A percentile compares a stretch with the other conserved stretches of the same genome.
Evolutionary conservation across 495 filamentous ascomycete genomes (phyloP).

Genomic region (Lasiosphaeriaceae sp.): DNA sequence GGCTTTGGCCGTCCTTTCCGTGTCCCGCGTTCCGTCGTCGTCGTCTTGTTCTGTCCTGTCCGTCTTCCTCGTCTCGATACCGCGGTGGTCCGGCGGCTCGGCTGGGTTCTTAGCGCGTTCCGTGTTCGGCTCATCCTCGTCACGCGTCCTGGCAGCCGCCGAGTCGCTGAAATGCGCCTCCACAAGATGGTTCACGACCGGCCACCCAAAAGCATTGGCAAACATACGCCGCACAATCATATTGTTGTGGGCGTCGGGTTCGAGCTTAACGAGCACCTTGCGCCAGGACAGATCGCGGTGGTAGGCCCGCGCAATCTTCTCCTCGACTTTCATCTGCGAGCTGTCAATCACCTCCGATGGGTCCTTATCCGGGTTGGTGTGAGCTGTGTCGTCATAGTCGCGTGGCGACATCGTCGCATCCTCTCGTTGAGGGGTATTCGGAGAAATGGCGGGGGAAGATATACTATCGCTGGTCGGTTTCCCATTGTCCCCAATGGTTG

Average conservation of each 20-base stretch:
- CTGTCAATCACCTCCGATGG: constrained; percentile 47
- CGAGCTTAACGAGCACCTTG: constrained; percentile 90
- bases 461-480: constrained; percentile 12
- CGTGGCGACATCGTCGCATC: constrained; percentile 18
- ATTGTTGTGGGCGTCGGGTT: constrained; percentile 98
- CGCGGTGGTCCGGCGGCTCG: constrained; percentile 34
- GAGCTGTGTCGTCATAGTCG: constrained; percentile 34
- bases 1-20: neutral
- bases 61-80: constrained; percentile 16
- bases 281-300: constrained; percentile 88
- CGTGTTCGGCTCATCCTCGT: constrained; percentile 43
- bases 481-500: constrained; percentile 9
- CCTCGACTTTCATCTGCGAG: constrained; percentile 79
- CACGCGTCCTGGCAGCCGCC: constrained; percentile 53
- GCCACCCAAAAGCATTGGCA: constrained; percentile 96
- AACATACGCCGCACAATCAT: constrained; percentile 95
- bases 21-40: constrained; percentile 5
- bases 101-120: constrained; percentile 40
- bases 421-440: constrained; percentile 14
- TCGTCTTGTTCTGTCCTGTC: constrained; percentile 29
- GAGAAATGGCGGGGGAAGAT: constrained; percentile 7
- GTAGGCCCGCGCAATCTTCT: constrained; percentile 95
- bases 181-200: constrained; percentile 87
- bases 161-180: constrained; percentile 86
- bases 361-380: constrained; percentile 35